Conservation (phyloP, 164 flowering plant species). For the Pachysandra terminalis region DNA sequence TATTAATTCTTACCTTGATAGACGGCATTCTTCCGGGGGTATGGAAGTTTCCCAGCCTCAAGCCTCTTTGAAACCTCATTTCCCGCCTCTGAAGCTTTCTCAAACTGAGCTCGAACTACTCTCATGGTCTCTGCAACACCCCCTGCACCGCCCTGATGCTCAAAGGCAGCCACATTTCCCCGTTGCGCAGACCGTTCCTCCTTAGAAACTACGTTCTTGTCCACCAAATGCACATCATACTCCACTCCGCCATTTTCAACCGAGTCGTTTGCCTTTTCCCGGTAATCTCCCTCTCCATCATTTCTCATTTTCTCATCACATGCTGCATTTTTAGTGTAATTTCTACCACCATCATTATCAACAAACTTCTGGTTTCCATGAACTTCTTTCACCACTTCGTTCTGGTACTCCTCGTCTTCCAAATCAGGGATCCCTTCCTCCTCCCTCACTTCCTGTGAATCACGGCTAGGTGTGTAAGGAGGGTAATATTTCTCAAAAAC, state of each 20-base stretch:
- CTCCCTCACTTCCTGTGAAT: conserved; percentile 81
- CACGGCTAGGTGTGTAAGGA: conserved; percentile 61
- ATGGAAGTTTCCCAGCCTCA: conserved; percentile 77
- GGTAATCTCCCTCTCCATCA: conserved; percentile 27
- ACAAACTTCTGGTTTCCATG: conserved; percentile 55
- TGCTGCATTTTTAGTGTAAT: conserved; percentile 20
- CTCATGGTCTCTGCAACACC: conserved; percentile 49
- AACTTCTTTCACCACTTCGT: conserved; percentile 82
- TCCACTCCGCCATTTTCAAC: conserved; percentile 40
- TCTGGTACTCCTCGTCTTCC: conserved; percentile 74
- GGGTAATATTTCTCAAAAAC: conserved; percentile 40
- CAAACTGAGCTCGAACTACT: conserved; percentile 72
- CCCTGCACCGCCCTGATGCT: conserved; percentile 29
- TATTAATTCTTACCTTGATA: conserved; percentile 40
- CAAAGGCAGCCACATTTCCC: conserved; percentile 32
- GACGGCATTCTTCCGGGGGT: conserved; percentile 55
- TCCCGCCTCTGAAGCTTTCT: conserved; percentile 70
- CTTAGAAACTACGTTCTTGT: conserved; percentile 60
- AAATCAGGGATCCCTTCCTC: conserved; percentile 98
- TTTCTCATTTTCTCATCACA: conserved; percentile 16
- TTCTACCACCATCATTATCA: conserved; percentile 23
- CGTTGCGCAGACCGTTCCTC: conserved; percentile 35
- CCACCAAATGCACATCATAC: conserved; percentile 75
- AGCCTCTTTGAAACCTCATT: conserved; percentile 72
- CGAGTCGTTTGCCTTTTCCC: conserved; percentile 38